These are phyloP conservation scores for Morella rubra DNA, from an alignment of 306 rosid genomes.

Conservation along the genomic window DNA sequence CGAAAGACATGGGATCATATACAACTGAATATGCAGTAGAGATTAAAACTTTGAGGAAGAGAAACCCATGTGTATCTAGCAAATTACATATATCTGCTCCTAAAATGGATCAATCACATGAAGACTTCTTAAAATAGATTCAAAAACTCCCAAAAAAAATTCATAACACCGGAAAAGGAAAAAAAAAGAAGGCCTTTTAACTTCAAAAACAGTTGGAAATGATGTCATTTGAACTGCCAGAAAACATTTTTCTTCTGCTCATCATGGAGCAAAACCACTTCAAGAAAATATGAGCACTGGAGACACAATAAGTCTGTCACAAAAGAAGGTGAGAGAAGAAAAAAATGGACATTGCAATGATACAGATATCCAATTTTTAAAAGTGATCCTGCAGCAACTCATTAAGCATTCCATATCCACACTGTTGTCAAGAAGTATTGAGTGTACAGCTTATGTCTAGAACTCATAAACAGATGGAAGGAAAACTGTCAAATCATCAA, in stretches of 20 bases:
- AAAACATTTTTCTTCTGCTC: background rate
- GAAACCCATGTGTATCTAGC: background rate
- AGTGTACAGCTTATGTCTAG: background rate
- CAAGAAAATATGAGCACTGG: background rate
- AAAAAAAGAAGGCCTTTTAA: background rate
- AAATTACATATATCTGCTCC: background rate
- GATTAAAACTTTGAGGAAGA: background rate
- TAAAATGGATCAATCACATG: background rate
- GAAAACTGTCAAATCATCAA: background rate
- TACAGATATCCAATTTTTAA: background rate
- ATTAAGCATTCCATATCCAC: background rate
- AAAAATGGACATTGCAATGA: slow-evolving; percentile 1
- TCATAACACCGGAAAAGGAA: background rate
- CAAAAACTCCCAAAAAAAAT: background rate
- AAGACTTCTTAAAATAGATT: background rate
- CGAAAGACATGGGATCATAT: background rate
- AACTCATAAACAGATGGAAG: background rate
- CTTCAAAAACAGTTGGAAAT: too few species aligned
- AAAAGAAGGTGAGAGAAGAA: slow-evolving; percentile 22
- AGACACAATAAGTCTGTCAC: background rate
- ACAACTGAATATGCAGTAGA: background rate
- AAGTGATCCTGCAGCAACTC: background rate
- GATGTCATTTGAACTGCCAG: background rate
- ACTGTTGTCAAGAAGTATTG: background rate
- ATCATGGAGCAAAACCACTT: background rate